phyloP scores from a whole-genome alignment of 2,329 filamentous ascomycete species.

The Sporothrix globosa region DNA sequence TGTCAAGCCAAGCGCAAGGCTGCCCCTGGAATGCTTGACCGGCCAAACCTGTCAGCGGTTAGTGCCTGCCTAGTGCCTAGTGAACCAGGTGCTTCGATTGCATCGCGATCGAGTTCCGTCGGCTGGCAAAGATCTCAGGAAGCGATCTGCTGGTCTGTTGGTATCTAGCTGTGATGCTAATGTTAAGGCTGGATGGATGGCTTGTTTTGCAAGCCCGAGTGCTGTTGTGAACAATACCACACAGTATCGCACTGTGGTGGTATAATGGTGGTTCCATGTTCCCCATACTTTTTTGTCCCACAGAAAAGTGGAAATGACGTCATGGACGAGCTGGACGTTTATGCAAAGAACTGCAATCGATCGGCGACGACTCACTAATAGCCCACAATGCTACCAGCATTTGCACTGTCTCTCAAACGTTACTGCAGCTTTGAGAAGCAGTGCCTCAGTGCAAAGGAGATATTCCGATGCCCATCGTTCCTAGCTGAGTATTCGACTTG shows the following conservation, averaged over 20 bases:
- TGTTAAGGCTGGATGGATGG: neutral
- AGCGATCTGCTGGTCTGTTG: neutral
- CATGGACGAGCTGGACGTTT: constrained; percentile 66
- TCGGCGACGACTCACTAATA: constrained; percentile 38
- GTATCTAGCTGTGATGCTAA: neutral
- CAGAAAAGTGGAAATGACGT: constrained; percentile 59
- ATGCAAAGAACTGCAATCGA: constrained; percentile 39
- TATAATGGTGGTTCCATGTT: too few species aligned
- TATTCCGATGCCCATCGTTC: neutral
- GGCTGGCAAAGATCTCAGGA: constrained; percentile 8
- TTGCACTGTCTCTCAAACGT: neutral
- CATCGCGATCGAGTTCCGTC: constrained; percentile 4
- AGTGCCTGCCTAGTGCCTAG: too few species aligned
- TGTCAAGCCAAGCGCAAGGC: neutral
- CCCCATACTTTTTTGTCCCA: constrained; percentile 39
- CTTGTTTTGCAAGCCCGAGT: too few species aligned
- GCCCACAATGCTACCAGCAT: constrained; percentile 28
- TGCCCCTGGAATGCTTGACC: neutral
- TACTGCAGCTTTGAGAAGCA: neutral
- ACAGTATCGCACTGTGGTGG: neutral
- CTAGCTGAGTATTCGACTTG: neutral
- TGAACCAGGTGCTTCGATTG: neutral
- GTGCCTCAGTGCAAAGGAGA: neutral
- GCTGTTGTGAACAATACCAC: too few species aligned
- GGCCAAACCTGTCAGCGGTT: neutral